Evolutionary conservation across 2,329 filamentous ascomycete species (phyloP).

Genomic region (Pseudocercospora ulei): DNA sequence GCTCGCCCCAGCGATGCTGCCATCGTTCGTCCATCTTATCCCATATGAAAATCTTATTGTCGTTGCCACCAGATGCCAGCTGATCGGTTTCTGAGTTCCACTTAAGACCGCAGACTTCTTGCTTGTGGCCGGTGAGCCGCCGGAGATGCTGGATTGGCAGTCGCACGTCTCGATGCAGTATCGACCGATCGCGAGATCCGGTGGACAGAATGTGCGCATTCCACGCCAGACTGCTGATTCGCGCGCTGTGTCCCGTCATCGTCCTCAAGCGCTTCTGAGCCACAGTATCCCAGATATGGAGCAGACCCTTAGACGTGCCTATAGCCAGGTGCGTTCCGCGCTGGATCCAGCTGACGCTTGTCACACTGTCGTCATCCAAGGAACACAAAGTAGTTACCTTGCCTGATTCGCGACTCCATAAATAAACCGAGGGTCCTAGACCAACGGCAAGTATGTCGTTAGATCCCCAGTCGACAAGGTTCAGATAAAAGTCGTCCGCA

Average conservation of each 20-base stretch:
- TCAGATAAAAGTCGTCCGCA: constrained; percentile 95
- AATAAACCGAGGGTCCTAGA: constrained; percentile 84
- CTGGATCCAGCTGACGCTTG: constrained; percentile 97
- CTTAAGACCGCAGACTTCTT: constrained; percentile 91
- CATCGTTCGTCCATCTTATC: constrained; percentile 90
- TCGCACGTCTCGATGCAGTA: constrained; percentile 91
- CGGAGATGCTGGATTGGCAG: constrained; percentile 82
- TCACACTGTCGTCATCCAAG: constrained; percentile 83
- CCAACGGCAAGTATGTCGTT: constrained; percentile 90
- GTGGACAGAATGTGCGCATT: constrained; percentile 96
- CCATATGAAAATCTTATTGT: constrained; percentile 99
- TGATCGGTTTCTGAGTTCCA: constrained; percentile 97
- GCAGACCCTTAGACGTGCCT: constrained; percentile 84
- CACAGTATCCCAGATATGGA: constrained; percentile 96
- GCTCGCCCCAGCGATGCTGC: constrained; percentile 85
- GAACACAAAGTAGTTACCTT: constrained; percentile 91
- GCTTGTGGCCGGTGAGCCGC: constrained; percentile 86
- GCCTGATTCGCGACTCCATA: constrained; percentile 92
- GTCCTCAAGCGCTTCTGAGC: constrained; percentile 74
- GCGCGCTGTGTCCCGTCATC: constrained; percentile 91
- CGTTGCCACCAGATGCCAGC: constrained; percentile 88
- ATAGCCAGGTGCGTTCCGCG: constrained; percentile 87
- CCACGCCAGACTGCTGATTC: constrained; percentile 91
- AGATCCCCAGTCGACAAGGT: constrained; percentile 94
- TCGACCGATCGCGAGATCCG: constrained; percentile 82